phyloP scores from a whole-genome alignment of 2,329 filamentous ascomycete species.

The Paramyrothecium roridum region DNA sequence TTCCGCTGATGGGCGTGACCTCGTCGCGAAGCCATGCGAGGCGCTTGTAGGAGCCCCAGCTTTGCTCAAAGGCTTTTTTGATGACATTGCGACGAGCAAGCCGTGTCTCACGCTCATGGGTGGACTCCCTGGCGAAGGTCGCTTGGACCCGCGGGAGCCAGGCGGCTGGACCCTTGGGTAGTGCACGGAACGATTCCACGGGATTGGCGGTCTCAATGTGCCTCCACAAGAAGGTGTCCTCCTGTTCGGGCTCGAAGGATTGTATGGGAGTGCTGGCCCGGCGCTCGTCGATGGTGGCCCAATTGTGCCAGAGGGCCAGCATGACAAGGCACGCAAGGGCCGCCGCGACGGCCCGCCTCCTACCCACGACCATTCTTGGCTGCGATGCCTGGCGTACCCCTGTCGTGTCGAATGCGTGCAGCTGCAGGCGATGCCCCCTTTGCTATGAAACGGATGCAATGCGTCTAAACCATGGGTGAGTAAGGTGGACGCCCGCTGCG shows the following conservation, averaged over 20 bases:
- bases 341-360: neutral
- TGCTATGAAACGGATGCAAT: too few relatives aligned
- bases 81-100: slow-evolving; percentile 30
- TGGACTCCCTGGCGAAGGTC: neutral
- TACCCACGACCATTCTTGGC: neutral
- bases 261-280: neutral
- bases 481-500: too few relatives aligned
- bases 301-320: neutral
- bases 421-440: too few relatives aligned
- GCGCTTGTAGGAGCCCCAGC: slow-evolving; percentile 56
- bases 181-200: neutral
- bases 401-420: too few relatives aligned
- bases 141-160: neutral
- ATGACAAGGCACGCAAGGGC: neutral
- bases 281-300: neutral
- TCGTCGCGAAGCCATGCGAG: slow-evolving; percentile 61
- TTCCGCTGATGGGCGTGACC: slow-evolving; percentile 49
- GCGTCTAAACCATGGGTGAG: too few relatives aligned
- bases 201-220: neutral
- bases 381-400: neutral
- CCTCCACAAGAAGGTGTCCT: neutral
- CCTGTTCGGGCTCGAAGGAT: neutral
- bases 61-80: slow-evolving; percentile 44
- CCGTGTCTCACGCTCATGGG: neutral
- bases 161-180: neutral